These are phyloP conservation scores for Penicillium sumatraense DNA, from an alignment of 2,329 filamentous ascomycete species.

Conservation along the genomic window DNA sequence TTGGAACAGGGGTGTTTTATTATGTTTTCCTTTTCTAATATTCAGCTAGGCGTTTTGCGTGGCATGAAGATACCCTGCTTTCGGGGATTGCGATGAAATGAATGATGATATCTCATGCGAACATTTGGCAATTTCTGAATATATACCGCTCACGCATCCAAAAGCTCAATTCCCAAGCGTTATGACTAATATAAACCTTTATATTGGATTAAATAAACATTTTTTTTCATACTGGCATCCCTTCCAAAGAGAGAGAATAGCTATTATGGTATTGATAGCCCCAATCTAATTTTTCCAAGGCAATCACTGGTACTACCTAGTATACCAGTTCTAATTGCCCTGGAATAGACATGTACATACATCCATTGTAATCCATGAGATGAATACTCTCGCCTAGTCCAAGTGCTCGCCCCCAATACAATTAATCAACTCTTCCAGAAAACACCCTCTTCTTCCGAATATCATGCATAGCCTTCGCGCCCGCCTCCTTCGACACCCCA, in stretches of 20 bases:
- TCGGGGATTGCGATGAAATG: slow-evolving; percentile 15
- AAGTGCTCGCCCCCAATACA: neutral
- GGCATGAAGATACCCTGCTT: slow-evolving; percentile 27
- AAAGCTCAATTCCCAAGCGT: neutral
- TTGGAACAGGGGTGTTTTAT: neutral
- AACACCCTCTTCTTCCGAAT: slow-evolving; percentile 11
- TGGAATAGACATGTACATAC: too few species aligned
- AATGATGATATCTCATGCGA: slow-evolving; percentile 17
- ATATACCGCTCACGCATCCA: neutral
- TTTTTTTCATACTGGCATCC: too few species aligned
- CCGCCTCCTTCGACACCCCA: slow-evolving; percentile 35
- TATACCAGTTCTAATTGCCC: too few species aligned
- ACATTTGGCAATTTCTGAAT: slow-evolving; percentile 5
- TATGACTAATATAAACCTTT: neutral
- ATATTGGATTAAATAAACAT: too few species aligned
- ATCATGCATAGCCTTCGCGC: slow-evolving; percentile 29
- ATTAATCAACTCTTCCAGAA: neutral
- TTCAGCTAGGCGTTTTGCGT: slow-evolving; percentile 18
- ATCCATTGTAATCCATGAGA: too few species aligned
- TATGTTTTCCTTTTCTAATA: slow-evolving; percentile 5
- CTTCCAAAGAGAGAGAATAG: too few species aligned
- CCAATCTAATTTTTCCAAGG: too few species aligned
- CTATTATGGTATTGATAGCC: too few species aligned
- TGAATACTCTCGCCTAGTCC: neutral
- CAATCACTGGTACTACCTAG: too few species aligned